These are phyloP conservation scores for Aspergillus fijiensis DNA, from an alignment of 2,329 filamentous ascomycete species.

Conservation along the genomic window DNA sequence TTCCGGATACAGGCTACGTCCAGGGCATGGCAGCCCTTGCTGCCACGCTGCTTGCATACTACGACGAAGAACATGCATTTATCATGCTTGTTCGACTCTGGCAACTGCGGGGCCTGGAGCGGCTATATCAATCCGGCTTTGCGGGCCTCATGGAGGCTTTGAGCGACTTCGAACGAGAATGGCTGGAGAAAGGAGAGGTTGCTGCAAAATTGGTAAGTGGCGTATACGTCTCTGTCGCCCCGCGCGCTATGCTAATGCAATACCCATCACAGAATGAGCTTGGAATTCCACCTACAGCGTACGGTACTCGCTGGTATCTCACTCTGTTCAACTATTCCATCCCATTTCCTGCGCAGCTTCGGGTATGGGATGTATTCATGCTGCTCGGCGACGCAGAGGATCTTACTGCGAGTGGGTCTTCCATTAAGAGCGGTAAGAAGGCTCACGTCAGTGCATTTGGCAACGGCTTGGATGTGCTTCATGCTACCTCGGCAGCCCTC, in stretches of 20 bases:
- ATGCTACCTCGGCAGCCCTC: constrained; percentile 84
- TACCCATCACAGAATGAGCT: constrained; percentile 56
- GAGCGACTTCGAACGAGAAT: constrained; percentile 78
- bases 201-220: constrained; percentile 67
- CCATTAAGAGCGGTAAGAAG: constrained; percentile 20
- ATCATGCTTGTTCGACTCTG: constrained; percentile 96
- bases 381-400: constrained; percentile 76
- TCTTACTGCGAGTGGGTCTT: constrained; percentile 22
- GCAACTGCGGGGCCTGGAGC: constrained; percentile 81
- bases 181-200: constrained; percentile 78
- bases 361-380: constrained; percentile 98
- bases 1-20: constrained; percentile 88
- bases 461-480: constrained; percentile 78
- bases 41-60: constrained; percentile 92
- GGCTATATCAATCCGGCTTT: constrained; percentile 81
- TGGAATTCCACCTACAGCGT: constrained; percentile 82
- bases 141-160: constrained; percentile 82
- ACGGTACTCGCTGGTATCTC: constrained; percentile 94
- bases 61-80: constrained; percentile 90
- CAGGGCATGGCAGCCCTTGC: constrained; percentile 96
- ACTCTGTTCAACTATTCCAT: constrained; percentile 97
- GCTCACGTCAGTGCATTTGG: constrained; percentile 46
- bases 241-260: not conserved
- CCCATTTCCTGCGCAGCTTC: constrained; percentile 87
- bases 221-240: not conserved